A percentile compares a stretch with the other conserved stretches of the same genome.
Evolutionary conservation across 2,329 filamentous ascomycete species (phyloP).

Genomic region (Paraconiothyrium brasiliense): DNA sequence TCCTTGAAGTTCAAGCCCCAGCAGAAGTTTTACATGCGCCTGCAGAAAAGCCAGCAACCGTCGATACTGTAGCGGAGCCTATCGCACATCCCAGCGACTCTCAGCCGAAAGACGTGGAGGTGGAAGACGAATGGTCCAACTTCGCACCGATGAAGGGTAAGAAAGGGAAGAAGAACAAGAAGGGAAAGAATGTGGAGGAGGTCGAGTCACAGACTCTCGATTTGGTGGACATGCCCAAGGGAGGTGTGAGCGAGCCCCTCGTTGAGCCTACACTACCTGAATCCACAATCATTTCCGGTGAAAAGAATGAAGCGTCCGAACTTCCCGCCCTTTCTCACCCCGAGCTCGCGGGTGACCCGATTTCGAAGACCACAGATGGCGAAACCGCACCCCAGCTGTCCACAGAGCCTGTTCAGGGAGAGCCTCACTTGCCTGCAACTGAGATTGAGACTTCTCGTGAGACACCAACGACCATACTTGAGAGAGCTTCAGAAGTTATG

Average conservation of each 20-base stretch:
- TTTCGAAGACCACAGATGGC: not conserved
- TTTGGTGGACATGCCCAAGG: not conserved
- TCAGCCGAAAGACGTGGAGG: conserved; percentile 18
- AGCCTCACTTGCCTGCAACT: not conserved
- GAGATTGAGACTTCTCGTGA: conserved; percentile 1
- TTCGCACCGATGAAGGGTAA: conserved; percentile 32
- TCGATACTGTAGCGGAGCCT: conserved; percentile 12
- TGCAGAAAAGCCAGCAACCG: not conserved
- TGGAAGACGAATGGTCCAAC: conserved; percentile 26
- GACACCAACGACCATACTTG: not conserved
- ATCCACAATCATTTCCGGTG: not conserved
- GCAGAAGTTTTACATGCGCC: not conserved
- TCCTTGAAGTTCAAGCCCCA: not conserved
- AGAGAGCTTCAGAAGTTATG: conserved; percentile 11
- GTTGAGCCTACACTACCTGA: not conserved
- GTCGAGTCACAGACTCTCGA: conserved; percentile 7
- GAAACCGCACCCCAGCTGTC: conserved; percentile 7
- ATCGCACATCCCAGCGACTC: conserved; percentile 14
- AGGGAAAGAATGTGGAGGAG: conserved; percentile 30
- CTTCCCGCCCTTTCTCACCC: not conserved
- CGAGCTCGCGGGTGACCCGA: conserved; percentile 14
- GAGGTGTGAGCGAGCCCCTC: not conserved
- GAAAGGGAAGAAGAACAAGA: conserved; percentile 40
- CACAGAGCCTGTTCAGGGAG: not conserved
- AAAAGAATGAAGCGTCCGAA: not conserved